Evolutionary conservation across 2,329 filamentous ascomycete species (phyloP).

Genomic region (Pseudogymnoascus sp.): DNA sequence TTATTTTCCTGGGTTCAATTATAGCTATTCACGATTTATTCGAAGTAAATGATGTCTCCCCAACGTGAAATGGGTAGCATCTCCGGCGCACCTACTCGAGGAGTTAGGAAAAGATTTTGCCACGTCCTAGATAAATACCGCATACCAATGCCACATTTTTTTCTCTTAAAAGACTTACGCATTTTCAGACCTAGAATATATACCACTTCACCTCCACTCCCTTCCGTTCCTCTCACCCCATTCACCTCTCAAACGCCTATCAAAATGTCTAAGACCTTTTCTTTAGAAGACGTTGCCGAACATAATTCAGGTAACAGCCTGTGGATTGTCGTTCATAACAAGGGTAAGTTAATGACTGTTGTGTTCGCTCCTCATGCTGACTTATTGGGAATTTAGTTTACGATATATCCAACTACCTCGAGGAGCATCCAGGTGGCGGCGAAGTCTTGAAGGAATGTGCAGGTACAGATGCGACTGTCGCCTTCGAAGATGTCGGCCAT

Average conservation of each 20-base stretch:
- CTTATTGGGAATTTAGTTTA: slow-evolving; percentile 40
- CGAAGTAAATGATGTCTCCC: slow-evolving; percentile 4
- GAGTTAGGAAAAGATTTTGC: neutral
- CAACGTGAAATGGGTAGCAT: neutral
- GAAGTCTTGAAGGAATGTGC: slow-evolving; percentile 72
- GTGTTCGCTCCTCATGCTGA: neutral
- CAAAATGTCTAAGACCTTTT: slow-evolving; percentile 14
- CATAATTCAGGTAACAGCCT: slow-evolving; percentile 44
- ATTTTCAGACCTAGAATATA: neutral
- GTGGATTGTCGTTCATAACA: slow-evolving; percentile 51
- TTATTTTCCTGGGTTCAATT: neutral
- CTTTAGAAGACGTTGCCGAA: slow-evolving; percentile 38
- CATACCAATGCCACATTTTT: neutral
- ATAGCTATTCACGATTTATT: slow-evolving; percentile 1
- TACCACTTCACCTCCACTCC: neutral
- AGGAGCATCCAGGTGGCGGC: slow-evolving; percentile 65
- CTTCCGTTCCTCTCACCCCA: neutral
- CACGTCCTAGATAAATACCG: slow-evolving; percentile 7
- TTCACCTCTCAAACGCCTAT: neutral
- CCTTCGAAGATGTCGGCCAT: slow-evolving; percentile 79
- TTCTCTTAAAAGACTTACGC: neutral
- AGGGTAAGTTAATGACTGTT: slow-evolving; percentile 34
- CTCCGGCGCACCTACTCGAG: neutral
- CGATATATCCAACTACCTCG: slow-evolving; percentile 49
- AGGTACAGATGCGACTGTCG: slow-evolving; percentile 71